These are phyloP conservation scores for Corymbia calophylla DNA, from an alignment of 441 rosid species.

Conservation along the genomic window DNA sequence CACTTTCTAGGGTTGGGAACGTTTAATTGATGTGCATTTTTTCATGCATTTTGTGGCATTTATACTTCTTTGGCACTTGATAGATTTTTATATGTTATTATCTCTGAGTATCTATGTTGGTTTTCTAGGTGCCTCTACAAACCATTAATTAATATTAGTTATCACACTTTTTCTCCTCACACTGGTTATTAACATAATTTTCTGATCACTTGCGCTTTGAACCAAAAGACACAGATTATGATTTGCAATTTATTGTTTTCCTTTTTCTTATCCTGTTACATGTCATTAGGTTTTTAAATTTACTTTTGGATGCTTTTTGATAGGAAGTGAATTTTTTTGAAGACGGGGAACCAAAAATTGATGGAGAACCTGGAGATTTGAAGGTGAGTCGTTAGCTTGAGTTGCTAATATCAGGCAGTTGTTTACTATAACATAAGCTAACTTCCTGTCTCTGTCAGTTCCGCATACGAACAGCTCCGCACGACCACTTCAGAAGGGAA, in stretches of 20 bases:
- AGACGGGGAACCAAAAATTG: slow-evolving; percentile 86
- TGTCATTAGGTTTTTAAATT: neutral
- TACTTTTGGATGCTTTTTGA: neutral
- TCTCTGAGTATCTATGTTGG: neutral
- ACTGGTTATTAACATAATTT: neutral
- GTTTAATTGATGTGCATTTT: neutral
- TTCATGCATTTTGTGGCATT: neutral
- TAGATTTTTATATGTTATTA: neutral
- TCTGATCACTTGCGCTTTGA: neutral
- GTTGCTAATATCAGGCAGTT: neutral
- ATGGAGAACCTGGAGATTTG: slow-evolving; percentile 96
- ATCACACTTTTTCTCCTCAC: neutral
- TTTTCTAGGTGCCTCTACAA: neutral
- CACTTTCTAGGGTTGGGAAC: neutral
- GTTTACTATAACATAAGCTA: neutral
- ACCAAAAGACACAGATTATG: neutral
- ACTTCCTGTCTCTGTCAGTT: slow-evolving; percentile 39
- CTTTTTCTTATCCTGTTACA: neutral
- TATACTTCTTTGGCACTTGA: neutral
- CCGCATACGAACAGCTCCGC: slow-evolving; percentile 82
- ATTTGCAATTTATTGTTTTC: neutral
- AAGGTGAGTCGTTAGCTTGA: slow-evolving; percentile 40
- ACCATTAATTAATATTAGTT: neutral
- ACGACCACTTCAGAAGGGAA: slow-evolving; percentile 71
- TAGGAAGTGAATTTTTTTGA: slow-evolving; percentile 94